phyloP scores from a whole-genome alignment of 2,329 filamentous ascomycete genomes.

The Clarireedia hainanense region DNA sequence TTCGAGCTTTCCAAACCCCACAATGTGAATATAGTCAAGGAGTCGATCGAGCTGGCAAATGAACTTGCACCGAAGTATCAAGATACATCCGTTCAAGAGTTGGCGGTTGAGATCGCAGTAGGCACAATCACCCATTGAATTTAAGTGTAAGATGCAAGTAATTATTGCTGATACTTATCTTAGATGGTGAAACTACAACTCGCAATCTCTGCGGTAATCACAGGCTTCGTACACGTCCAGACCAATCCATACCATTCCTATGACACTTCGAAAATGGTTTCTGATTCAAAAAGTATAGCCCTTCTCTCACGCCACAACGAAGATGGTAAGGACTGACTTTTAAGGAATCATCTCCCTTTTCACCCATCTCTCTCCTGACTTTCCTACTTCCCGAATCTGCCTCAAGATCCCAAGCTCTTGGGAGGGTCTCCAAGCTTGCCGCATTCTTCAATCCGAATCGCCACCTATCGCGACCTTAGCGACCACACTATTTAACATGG shows the following conservation, averaged over 20 bases:
- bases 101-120: conserved; percentile 50
- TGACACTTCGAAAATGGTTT: conserved; percentile 39
- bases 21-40: conserved; percentile 32
- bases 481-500: conserved; percentile 55
- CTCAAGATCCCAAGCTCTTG: conserved; percentile 58
- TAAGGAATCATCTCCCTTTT: conserved; percentile 45
- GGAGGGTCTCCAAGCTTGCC: conserved; percentile 55
- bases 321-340: background rate
- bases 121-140: conserved; percentile 1
- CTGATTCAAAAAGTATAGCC: conserved; percentile 41
- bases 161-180: background rate
- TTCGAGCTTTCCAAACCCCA: conserved; percentile 37
- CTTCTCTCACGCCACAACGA: background rate
- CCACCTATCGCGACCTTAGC: conserved; percentile 47
- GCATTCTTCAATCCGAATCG: conserved; percentile 43
- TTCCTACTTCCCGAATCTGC: conserved; percentile 43
- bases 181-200: conserved; percentile 50
- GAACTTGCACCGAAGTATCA: conserved; percentile 26
- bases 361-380: conserved; percentile 34
- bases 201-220: conserved; percentile 41
- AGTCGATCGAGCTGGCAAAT: conserved; percentile 31
- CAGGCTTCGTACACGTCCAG: conserved; percentile 49
- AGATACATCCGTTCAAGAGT: conserved; percentile 34
- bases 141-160: background rate
- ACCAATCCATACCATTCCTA: conserved; percentile 51